Evolutionary conservation across 345 rosid species (phyloP), one percentile per base, ranked within the genome.

Genomic region (Populus euphratica): DNA sequence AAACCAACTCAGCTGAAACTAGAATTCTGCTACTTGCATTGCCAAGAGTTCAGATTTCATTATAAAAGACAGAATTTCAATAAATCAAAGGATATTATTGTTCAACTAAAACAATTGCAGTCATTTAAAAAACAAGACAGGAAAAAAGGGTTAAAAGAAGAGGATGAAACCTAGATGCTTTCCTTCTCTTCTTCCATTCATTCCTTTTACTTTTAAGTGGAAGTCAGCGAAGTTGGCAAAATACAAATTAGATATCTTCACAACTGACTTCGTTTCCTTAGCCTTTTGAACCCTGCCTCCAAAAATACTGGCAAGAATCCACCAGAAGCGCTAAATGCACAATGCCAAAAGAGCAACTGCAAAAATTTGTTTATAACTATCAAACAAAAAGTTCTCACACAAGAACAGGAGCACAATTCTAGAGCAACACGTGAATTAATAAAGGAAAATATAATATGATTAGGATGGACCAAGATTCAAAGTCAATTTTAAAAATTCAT

Each of bases 271-370:
- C 44, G 12, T 29, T 38, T 25, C n/a, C 78, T 76, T 62, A 12
- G 29, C 69, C 17, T 39, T 44, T 36, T 54, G 68, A 76, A 67
- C 54, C 41, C 17, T 21, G 66, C 79, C 62, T 50, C 52, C 39
- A 23, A 76, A 76, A 68, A 38, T 39, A 23, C 27, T 25, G 66
- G 39, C 65, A 76, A 27, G 68, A 68, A 54, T 39, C 38, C 41
- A 8, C 68, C 38, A 16, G 50, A 4, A 39, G 41, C 65, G 23
- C 11, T 27, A 8, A 50, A 23, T 21, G 11, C 50, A 35, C 29
- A 44, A 13, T 35, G 73, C 54, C 27, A 68, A 25, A 76, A 8
- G 38, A 54, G 66, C 73, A 76, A 54, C 79, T 68, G 73, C 73
- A 68, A 54, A 64, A 38, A 54, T 39, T 76, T 68, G 18, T 74